These are phyloP conservation scores for Penicillium simplicissimum DNA, from an alignment of 495 filamentous ascomycete species.

Conservation along the genomic window DNA sequence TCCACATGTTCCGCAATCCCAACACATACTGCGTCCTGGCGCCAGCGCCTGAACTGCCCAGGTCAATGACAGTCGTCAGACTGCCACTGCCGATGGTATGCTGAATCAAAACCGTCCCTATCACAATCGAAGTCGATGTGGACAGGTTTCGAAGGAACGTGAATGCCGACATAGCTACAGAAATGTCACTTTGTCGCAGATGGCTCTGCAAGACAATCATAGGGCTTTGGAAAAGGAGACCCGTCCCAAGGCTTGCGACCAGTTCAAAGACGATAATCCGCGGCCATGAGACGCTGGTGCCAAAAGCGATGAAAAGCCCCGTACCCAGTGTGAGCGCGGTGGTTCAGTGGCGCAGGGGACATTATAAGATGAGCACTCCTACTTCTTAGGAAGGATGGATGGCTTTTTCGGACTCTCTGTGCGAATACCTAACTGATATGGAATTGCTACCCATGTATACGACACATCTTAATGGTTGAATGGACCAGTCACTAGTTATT, in stretches of 20 bases:
- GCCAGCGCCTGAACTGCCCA: background rate
- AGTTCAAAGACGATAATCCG: slow-evolving; percentile 61
- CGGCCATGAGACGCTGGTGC: slow-evolving; percentile 50
- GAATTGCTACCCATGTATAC: background rate
- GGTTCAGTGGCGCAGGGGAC: slow-evolving; percentile 47
- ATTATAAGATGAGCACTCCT: no score
- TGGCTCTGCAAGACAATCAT: slow-evolving; percentile 48
- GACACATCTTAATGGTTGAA: background rate
- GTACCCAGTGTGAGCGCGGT: slow-evolving; percentile 57
- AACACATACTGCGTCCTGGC: slow-evolving; percentile 17
- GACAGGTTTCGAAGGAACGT: slow-evolving; percentile 39
- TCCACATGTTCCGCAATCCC: slow-evolving; percentile 5
- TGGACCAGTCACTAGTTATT: background rate
- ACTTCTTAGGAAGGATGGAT: no score
- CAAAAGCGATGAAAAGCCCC: slow-evolving; percentile 65
- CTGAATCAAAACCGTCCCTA: slow-evolving; percentile 37
- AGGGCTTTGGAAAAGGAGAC: slow-evolving; percentile 64
- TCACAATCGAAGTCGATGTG: slow-evolving; percentile 41
- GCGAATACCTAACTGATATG: background rate
- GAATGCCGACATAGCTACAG: slow-evolving; percentile 40
- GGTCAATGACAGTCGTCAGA: background rate
- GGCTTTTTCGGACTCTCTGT: no score
- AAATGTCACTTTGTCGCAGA: slow-evolving; percentile 35
- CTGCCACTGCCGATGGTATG: background rate
- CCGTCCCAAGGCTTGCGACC: slow-evolving; percentile 57